These are phyloP conservation scores for Leccinum idahoense DNA, from an alignment of 1,284 basidiomycete genomes.

Conservation along the genomic window DNA sequence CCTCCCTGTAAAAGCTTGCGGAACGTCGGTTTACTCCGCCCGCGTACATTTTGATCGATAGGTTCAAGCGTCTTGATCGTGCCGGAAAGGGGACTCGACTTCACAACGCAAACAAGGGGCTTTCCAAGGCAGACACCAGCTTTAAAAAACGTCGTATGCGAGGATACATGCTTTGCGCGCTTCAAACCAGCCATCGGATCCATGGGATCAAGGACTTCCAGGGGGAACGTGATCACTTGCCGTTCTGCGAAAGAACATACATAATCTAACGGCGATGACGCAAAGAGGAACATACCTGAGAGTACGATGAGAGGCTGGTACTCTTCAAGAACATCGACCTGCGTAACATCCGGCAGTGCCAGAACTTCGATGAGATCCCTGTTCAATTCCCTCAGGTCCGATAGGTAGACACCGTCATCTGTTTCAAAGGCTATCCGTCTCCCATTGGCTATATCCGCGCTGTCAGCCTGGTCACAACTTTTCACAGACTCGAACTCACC, in stretches of 20 bases:
- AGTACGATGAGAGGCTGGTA: slow-evolving; percentile 94
- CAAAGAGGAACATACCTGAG: slow-evolving; percentile 56
- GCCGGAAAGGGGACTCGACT: slow-evolving; percentile 89
- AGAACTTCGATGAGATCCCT: slow-evolving; percentile 90
- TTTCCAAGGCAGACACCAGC: slow-evolving; percentile 89
- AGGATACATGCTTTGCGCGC: slow-evolving; percentile 91
- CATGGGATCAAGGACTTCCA: slow-evolving; percentile 87
- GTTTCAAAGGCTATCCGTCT: slow-evolving; percentile 92
- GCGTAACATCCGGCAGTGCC: slow-evolving; percentile 83
- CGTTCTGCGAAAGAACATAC: slow-evolving; percentile 54
- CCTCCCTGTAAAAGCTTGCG: slow-evolving; percentile 90
- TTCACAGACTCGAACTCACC: slow-evolving; percentile 49
- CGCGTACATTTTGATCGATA: slow-evolving; percentile 84
- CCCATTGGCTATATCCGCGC: slow-evolving; percentile 62
- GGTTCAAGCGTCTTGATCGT: slow-evolving; percentile 98
- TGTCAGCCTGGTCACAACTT: slow-evolving; percentile 8
- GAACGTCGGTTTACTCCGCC: slow-evolving; percentile 88
- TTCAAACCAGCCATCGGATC: slow-evolving; percentile 91
- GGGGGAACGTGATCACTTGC: slow-evolving; percentile 93
- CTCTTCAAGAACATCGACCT: slow-evolving; percentile 96
- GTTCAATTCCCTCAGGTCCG: slow-evolving; percentile 73
- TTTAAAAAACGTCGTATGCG: slow-evolving; percentile 98
- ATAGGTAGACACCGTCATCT: slow-evolving; percentile 94
- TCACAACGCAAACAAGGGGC: slow-evolving; percentile 97
- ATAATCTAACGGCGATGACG: slow-evolving; percentile 2